Evolutionary conservation across 441 rosid species (phyloP), one percentile per base, ranked within the genome.

Genomic region (Gossypium lobatum): DNA sequence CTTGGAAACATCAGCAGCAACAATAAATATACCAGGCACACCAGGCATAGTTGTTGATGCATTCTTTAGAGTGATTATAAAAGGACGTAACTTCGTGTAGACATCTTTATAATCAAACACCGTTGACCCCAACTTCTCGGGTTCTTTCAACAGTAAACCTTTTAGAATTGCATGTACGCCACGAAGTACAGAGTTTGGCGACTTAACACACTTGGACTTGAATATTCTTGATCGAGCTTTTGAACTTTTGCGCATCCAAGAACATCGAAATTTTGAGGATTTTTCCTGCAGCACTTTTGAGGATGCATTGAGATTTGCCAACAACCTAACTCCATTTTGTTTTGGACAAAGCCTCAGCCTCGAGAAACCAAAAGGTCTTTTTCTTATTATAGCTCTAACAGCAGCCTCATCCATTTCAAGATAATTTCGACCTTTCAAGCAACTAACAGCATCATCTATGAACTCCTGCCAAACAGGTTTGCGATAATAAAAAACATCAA

Each of bases 41-140:
- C 72, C 77, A 66, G 95, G 91, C 70, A 83, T 50, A 21, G 55
- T 62, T 62, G 82, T 75, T 37, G 81, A 76, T 59, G 76, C 85
- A 70, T 81, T 87, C 80, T 85, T 91, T 85, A 91, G 75, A 83
- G 68, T 77, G 61, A 75, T 70, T 45, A 91, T 72, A 82, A 89
- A 95, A 14, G 86, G 85, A 76, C 88, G 83, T 64, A 90, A 72
- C 85, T 85, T 93, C 77, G 78, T 83, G 76, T 95, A 90, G 73
- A 93, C 85, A 78, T 85, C 96, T 69, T 90, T 89, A 78, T 90
- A 91, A 83, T 91, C 96, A 86, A 88, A 95, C 62, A 93, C 95
- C 23, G 93, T 90, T 53, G 95, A 88, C 14, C 99, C 96, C 73
- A 91, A 79, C 78, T 81, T 83, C 74, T 86, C 85, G 39, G 91